Conservation (phyloP, 306 rosid genomes). For the Cyamopsis tetragonoloba region DNA sequence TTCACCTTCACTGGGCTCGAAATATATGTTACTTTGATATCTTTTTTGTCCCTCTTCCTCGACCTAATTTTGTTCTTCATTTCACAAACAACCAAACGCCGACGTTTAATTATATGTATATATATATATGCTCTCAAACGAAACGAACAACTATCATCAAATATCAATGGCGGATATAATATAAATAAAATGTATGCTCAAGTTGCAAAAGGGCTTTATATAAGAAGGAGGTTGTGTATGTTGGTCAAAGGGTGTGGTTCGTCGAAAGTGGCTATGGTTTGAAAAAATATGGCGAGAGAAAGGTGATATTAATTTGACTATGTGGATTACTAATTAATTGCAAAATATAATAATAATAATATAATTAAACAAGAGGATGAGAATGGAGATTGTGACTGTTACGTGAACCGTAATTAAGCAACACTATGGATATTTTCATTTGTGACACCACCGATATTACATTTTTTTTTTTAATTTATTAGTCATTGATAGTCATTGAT, state of each 20-base stretch:
- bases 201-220: constrained; percentile 21
- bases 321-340: neutral
- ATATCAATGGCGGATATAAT: too few relatives aligned
- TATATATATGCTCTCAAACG: too few relatives aligned
- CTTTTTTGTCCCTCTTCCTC: constrained; percentile 36
- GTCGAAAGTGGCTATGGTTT: constrained; percentile 29
- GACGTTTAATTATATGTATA: too few relatives aligned
- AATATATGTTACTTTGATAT: constrained; percentile 70
- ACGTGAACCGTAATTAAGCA: constrained; percentile 39
- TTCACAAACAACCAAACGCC: neutral
- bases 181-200: constrained; percentile 6
- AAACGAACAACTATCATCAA: too few relatives aligned
- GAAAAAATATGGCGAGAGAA: neutral
- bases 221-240: constrained; percentile 16
- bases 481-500: too few relatives aligned
- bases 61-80: constrained; percentile 48
- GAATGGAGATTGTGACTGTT: neutral
- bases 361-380: neutral
- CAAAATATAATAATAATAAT: neutral
- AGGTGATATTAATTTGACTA: constrained; percentile 4
- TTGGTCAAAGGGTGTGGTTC: constrained; percentile 37
- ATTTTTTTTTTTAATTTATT: too few relatives aligned
- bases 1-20: constrained; percentile 83
- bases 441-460: neutral
- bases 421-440: neutral